A percentile compares a stretch with the other conserved stretches of the same genome.
Conservation (phyloP, 2,329 filamentous ascomycete genomes). For the Aschersonia sp. region DNA sequence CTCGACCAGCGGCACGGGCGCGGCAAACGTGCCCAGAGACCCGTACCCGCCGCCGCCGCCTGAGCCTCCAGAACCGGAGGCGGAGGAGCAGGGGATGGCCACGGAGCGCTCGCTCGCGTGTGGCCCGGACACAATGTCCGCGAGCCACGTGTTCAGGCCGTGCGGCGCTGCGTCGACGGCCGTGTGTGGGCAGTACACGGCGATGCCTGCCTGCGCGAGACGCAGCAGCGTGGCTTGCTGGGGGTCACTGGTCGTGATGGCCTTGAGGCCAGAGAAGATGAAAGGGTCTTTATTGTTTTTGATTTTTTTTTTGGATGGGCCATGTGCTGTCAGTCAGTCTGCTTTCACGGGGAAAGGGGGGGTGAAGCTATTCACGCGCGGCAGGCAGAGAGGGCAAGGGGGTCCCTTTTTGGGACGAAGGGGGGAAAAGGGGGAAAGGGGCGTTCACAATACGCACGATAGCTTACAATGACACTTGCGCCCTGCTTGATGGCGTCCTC, state of each 20-base stretch:
- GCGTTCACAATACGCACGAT: conserved; percentile 42
- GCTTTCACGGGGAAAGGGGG: background rate
- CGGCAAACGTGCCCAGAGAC: conserved; percentile 27
- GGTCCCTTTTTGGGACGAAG: background rate
- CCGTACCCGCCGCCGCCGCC: conserved; percentile 37
- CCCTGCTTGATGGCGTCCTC: conserved; percentile 72
- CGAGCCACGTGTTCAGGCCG: conserved; percentile 89
- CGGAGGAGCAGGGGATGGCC: conserved; percentile 24
- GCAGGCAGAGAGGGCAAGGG: too few species aligned
- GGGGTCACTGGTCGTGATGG: conserved; percentile 67
- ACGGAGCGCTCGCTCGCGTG: conserved; percentile 24
- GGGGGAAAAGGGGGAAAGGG: background rate
- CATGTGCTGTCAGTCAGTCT: background rate
- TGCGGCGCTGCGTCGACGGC: conserved; percentile 76
- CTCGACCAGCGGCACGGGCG: conserved; percentile 22
- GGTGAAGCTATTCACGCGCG: too few species aligned
- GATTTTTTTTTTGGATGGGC: background rate
- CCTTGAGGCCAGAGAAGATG: conserved; percentile 88
- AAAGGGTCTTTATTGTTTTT: conserved; percentile 56
- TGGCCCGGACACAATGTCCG: conserved; percentile 59
- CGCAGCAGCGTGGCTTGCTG: conserved; percentile 78
- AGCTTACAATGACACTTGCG: conserved; percentile 72
- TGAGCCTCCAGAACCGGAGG: conserved; percentile 25
- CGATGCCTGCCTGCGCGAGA: conserved; percentile 74
- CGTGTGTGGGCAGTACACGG: conserved; percentile 92